Percentiles rank a stretch among this genome's conserved stretches.
Evolutionary conservation across 1,284 basidiomycete species (phyloP).

Genomic region (Cutaneotrichosporon sp.): DNA sequence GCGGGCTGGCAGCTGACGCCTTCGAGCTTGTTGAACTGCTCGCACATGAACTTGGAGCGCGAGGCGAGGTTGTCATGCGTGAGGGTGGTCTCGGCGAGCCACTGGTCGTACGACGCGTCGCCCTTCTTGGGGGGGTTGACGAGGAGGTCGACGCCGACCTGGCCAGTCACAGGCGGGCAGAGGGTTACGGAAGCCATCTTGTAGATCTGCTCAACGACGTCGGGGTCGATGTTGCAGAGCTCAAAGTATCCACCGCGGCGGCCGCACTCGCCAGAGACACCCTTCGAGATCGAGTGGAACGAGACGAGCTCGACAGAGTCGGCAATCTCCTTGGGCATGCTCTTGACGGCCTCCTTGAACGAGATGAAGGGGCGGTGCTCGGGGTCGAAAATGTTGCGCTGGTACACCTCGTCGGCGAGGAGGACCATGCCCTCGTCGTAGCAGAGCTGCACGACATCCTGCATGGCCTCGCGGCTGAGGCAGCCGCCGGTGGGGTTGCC

Average conservation of each 20-base stretch:
- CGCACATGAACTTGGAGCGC: constrained; percentile 71
- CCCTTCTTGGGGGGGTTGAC: constrained; percentile 78
- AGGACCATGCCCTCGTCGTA: constrained; percentile 81
- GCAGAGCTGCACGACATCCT: constrained; percentile 72
- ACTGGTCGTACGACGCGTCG: constrained; percentile 70
- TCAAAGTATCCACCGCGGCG: constrained; percentile 93
- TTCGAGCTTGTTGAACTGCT: constrained; percentile 70
- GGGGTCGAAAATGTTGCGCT: constrained; percentile 76
- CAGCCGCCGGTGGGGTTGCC: constrained; percentile 91
- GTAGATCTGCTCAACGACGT: constrained; percentile 81
- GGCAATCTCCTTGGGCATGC: constrained; percentile 57
- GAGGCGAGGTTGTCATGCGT: constrained; percentile 72
- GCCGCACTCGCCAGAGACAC: constrained; percentile 90
- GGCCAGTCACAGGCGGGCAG: constrained; percentile 80
- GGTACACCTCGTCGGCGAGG: constrained; percentile 94
- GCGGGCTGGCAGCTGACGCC: constrained; percentile 84
- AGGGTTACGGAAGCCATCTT: constrained; percentile 89
- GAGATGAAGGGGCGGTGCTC: constrained; percentile 73
- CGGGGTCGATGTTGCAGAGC: constrained; percentile 71
- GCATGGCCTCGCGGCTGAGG: constrained; percentile 69
- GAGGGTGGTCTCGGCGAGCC: constrained; percentile 73
- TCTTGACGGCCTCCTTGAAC: constrained; percentile 82
- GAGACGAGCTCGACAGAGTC: constrained; percentile 71
- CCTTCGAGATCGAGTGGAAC: constrained; percentile 95
- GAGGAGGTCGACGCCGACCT: constrained; percentile 82